These are phyloP conservation scores for Phytophthora pisi DNA, from an alignment of 352 stramenopile species.

Conservation along the genomic window DNA sequence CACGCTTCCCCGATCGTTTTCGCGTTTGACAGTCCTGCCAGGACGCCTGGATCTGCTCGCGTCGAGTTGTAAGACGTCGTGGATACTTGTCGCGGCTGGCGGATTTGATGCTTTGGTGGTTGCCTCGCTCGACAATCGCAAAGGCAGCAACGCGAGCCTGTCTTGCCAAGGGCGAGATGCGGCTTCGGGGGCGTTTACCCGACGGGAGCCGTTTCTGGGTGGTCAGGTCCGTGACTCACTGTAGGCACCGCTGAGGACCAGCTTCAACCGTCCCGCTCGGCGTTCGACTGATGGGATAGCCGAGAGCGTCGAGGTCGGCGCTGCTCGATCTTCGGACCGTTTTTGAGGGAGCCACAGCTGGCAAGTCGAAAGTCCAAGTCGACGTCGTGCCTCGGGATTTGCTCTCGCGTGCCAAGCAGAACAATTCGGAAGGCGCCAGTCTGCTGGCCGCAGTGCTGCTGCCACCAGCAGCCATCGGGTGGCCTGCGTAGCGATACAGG, in stretches of 20 bases:
- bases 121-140: not conserved
- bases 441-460: not conserved
- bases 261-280: not conserved
- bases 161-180: not conserved
- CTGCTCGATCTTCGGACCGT: conserved; percentile 2
- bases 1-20: not conserved
- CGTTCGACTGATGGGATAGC: conserved; percentile 12
- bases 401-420: conserved; percentile 6
- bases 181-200: not conserved
- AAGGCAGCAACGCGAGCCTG: not conserved
- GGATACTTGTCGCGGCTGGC: not conserved
- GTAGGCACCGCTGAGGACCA: not conserved
- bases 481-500: not conserved
- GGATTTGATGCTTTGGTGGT: not conserved
- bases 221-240: not conserved
- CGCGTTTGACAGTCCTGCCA: not conserved
- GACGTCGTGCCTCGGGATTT: not conserved
- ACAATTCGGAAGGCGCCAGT: conserved; percentile 6
- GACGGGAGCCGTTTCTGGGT: not conserved
- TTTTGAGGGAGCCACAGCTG: conserved; percentile 1
- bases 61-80: not conserved
- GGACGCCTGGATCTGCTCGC: not conserved
- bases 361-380: not conserved
- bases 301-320: not conserved
- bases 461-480: not conserved